Base-by-base conservation (phyloP, 805 yeast genomes). In the Yarrowia divulgata region DNA sequence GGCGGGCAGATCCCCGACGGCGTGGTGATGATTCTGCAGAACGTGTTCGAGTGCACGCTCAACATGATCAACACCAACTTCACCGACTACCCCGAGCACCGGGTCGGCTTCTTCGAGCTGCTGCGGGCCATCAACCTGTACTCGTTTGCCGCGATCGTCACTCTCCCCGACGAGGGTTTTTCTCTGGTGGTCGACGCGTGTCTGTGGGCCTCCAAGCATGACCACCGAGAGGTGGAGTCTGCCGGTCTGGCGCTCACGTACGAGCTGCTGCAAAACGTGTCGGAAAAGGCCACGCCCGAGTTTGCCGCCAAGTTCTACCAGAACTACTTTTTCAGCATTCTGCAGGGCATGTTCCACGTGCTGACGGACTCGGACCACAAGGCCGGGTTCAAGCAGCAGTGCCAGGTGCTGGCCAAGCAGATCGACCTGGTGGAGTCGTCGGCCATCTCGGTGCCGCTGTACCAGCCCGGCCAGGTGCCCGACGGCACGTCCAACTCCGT, bases 131-230 rank as follows among this genome's bases (percentile, higher is more conserved):
- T 95, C 76, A 90, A 95, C 79, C 79, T 88, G 73, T 89, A 90
- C 76, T 88, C 95, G 18, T 95, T 95, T 84, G 85, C 87, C 70
- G 97, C 98, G 0, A 84, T 95, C 73, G 83, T 92, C 71, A 90
- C 92, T 78, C 85, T 95, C 72, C 96, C 98, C 10, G 94, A 96
- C 3, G 93, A 88, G 72, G 97, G 97, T 32, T 94, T 95, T 85
- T 93, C 90, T 76, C 85, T 92, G 70, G 89, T 95, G 69, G 88
- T 95, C 71, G 94, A 93, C 80, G 97, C 98, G 2, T 93, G 97
- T 57, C 83, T 95, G 75, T 95, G 99, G 99, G 98, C 98, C 0
- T 91, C 95, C 79, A 94, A 95, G 80, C 99, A 95, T 79, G 95
- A 93, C 76, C 93, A 95, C 79, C 88, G 98, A 78, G 98, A 94